Evolutionary conservation across 495 filamentous ascomycete genomes (phyloP), one percentile per base, ranked within the genome.

Genomic region (Antarctomyces pellizariae): DNA sequence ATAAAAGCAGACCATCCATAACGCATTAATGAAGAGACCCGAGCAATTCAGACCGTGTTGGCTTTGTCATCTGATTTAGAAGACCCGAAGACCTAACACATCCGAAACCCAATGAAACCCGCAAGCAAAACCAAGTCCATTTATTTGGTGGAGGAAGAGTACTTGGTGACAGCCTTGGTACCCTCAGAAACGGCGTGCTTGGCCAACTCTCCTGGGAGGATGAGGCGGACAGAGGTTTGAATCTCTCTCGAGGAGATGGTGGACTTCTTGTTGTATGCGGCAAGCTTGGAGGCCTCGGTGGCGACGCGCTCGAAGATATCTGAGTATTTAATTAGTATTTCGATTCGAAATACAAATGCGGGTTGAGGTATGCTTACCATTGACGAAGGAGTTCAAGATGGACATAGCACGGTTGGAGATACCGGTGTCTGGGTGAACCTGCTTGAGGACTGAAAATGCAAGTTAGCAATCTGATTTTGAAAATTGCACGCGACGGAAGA

Each of bases 351-450:
- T 13, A 22, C n/a, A n/a, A 29, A 28, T 13, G 13, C 15, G 14
- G 13, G 22, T 15, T 25, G 11, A 30, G 22, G 13, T 19, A 26
- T 28, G 49, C 76, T 49, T 68, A 91, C 83, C 86, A 50, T 97
- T 97, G 60, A 97, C 86, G 47, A 97, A 97, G 5, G 86, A 97
- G 71, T 97, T 97, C 41, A 97, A 61, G 50, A 97, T 97, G 23
- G 80, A 91, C 86, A 97, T 97, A 47, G 86, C 86, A 52, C 86
- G 83, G 63, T 93, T 97, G 43, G 86, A 95, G 61, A 97, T 97
- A 76, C 86, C 86, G 46, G 86, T 97, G 54, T 97, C 86, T 31
- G 86, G 86, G 64, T 97, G 86, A 45, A 97, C 86, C 64, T 97
- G 86, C 75, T 97, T 97, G 46, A 97, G 72, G 41, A 97, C 86